A percentile compares a stretch with the other conserved stretches of the same genome.
phyloP scores from a whole-genome alignment of 257 asterid genomes.

The Salvia splendens region DNA sequence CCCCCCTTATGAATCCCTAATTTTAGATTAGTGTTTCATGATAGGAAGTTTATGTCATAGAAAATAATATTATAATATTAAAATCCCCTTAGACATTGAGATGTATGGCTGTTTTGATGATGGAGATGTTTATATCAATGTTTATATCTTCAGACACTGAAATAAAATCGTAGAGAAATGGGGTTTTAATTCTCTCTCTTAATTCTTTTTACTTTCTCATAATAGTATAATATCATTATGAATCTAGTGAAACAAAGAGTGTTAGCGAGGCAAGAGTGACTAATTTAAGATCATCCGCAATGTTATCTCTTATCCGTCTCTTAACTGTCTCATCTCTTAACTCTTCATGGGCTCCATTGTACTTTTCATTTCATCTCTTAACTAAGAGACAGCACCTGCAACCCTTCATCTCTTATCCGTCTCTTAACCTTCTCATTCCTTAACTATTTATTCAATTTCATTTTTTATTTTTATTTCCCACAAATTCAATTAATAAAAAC shows the following conservation, averaged over 20 bases:
- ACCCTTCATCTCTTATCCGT: too few relatives aligned
- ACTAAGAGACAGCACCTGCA: too few relatives aligned
- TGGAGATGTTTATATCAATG: constrained; percentile 51
- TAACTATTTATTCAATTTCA: too few relatives aligned
- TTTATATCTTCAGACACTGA: constrained; percentile 45
- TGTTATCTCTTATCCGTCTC: too few relatives aligned
- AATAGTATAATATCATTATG: too few relatives aligned
- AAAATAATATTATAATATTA: constrained; percentile 42
- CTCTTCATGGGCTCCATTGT: too few relatives aligned
- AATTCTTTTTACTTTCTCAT: background rate
- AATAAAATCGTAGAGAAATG: constrained; percentile 45
- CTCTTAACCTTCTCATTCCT: too few relatives aligned
- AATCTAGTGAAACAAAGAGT: background rate
- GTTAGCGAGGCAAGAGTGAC: background rate
- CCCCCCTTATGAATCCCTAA: constrained; percentile 31
- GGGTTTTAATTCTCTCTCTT: constrained; percentile 30
- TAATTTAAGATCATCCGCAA: too few relatives aligned
- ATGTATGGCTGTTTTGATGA: constrained; percentile 34
- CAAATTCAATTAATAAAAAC: too few relatives aligned
- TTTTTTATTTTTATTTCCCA: too few relatives aligned
- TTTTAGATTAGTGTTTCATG: constrained; percentile 48
- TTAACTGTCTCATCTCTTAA: too few relatives aligned
- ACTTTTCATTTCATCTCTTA: too few relatives aligned
- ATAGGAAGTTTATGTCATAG: constrained; percentile 46
- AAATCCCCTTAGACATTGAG: constrained; percentile 40